phyloP scores from a whole-genome alignment of 2,329 filamentous ascomycete genomes.

The Lachnellula arida region DNA sequence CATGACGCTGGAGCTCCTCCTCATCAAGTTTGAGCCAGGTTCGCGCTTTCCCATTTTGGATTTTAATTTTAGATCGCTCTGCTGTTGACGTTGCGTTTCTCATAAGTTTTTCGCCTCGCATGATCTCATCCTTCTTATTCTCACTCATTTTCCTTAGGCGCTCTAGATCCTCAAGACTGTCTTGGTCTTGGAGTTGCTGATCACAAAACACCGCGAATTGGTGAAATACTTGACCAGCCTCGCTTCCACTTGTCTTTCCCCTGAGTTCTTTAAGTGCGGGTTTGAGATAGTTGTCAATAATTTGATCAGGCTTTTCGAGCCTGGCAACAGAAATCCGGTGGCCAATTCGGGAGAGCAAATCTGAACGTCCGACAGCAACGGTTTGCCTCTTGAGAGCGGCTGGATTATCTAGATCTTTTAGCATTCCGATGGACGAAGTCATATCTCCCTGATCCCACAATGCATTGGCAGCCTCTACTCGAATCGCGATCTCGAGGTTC shows the following conservation, averaged over 20 bases:
- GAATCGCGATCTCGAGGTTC: constrained; percentile 69
- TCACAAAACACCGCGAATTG: constrained; percentile 96
- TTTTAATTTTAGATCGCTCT: constrained; percentile 51
- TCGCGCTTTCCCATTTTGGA: constrained; percentile 66
- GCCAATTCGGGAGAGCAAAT: constrained; percentile 81
- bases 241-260: constrained; percentile 59
- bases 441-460: constrained; percentile 94
- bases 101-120: constrained; percentile 60
- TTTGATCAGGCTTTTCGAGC: constrained; percentile 84
- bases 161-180: constrained; percentile 77
- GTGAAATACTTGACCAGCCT: constrained; percentile 85
- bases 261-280: constrained; percentile 80
- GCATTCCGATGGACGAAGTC: constrained; percentile 80
- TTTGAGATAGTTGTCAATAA: constrained; percentile 80
- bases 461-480: constrained; percentile 80
- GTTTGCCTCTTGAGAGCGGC: constrained; percentile 62
- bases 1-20: constrained; percentile 75
- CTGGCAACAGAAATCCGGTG: constrained; percentile 85
- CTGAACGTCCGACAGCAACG: constrained; percentile 67
- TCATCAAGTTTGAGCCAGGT: constrained; percentile 89
- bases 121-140: constrained; percentile 75
- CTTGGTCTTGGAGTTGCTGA: constrained; percentile 82
- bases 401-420: constrained; percentile 66
- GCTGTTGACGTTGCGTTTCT: constrained; percentile 40
- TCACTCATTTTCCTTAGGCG: constrained; percentile 75